phyloP scores from a whole-genome alignment of 2,329 filamentous ascomycete genomes.

The Ophiostoma himal-ulmi region DNA sequence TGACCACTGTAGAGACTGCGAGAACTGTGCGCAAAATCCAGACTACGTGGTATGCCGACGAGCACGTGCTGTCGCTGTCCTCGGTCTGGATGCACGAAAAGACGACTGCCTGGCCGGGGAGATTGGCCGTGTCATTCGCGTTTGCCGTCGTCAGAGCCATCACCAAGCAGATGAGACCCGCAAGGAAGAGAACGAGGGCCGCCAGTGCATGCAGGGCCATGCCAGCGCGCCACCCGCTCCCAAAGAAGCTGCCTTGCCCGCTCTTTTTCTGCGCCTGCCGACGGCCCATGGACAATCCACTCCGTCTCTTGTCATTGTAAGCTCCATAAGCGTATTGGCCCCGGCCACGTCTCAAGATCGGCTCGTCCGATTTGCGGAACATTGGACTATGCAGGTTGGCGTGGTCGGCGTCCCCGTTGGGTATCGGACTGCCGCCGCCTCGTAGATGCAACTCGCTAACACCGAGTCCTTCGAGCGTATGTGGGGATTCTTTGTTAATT shows the following conservation, averaged over 20 bases:
- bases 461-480: not conserved
- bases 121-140: slow-evolving; percentile 27
- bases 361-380: not conserved
- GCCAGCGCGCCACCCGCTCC: slow-evolving; percentile 45
- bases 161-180: slow-evolving; percentile 36
- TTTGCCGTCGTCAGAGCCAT: slow-evolving; percentile 30
- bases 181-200: slow-evolving; percentile 36
- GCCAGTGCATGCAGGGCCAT: slow-evolving; percentile 41
- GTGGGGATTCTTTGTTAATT: not conserved
- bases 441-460: not conserved
- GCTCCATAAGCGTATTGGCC: not conserved
- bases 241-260: not conserved
- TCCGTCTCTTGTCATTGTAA: not conserved
- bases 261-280: not conserved
- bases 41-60: slow-evolving; percentile 34
- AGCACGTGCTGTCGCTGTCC: slow-evolving; percentile 30
- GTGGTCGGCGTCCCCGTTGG: not conserved
- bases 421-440: not conserved
- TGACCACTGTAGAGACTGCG: slow-evolving; percentile 39
- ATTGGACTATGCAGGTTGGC: not conserved
- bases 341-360: not conserved
- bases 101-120: slow-evolving; percentile 25
- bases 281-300: not conserved
- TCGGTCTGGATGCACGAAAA: slow-evolving; percentile 28
- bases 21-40: slow-evolving; percentile 42